Conservation (phyloP, 2,329 filamentous ascomycete species). For the Fusarium sp. region DNA sequence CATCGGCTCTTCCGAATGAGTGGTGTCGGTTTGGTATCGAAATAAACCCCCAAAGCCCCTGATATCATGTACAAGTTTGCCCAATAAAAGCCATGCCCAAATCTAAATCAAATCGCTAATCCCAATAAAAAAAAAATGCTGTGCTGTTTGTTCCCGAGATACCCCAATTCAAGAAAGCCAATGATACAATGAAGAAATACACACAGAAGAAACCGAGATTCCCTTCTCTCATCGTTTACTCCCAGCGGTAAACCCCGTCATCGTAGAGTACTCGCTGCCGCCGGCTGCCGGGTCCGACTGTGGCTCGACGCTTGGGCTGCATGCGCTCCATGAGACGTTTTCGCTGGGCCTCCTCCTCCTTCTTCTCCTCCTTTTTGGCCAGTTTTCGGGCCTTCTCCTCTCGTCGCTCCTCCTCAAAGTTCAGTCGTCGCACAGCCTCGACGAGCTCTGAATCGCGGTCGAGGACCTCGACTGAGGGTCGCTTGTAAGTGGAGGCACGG, state of each 20-base stretch:
- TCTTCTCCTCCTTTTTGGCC: conserved; percentile 45
- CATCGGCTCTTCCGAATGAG: conserved; percentile 18
- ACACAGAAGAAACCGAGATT: background rate
- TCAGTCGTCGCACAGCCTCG: conserved; percentile 49
- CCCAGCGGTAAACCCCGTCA: conserved; percentile 55
- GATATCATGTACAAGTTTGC: conserved; percentile 6
- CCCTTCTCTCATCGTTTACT: conserved; percentile 46
- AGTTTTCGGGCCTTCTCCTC: conserved; percentile 47
- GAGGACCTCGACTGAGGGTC: conserved; percentile 40
- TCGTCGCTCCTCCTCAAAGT: conserved; percentile 49
- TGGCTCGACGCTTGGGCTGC: conserved; percentile 53
- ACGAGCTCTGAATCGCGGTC: conserved; percentile 50
- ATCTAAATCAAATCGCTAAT: conserved; percentile 29
- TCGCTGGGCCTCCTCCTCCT: conserved; percentile 55
- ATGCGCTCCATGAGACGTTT: conserved; percentile 57
- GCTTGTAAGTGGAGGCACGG: conserved; percentile 41
- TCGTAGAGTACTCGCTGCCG: conserved; percentile 54
- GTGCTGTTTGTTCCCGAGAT: conserved; percentile 3
- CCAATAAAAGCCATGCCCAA: conserved; percentile 19
- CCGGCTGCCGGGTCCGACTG: conserved; percentile 52
- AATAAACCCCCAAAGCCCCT: background rate
- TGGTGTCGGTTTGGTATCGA: conserved; percentile 25
- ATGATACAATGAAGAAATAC: conserved; percentile 40
- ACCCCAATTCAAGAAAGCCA: conserved; percentile 18
- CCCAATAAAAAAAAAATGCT: background rate